phyloP scores from a whole-genome alignment of 2,329 filamentous ascomycete species.

The Fusarium solani-melongenae region DNA sequence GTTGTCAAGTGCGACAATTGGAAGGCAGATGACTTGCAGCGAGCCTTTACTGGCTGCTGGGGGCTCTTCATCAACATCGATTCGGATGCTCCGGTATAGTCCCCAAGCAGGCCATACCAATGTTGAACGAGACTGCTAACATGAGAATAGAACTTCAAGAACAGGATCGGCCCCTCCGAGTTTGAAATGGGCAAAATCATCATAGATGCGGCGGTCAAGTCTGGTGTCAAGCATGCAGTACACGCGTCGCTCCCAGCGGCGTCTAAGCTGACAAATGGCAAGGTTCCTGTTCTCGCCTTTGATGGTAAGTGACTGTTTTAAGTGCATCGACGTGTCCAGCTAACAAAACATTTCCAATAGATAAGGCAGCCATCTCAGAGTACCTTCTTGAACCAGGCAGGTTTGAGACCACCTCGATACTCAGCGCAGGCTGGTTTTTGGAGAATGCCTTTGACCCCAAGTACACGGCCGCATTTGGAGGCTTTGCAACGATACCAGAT shows the following conservation, averaged over 20 bases:
- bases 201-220: not conserved
- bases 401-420: not conserved
- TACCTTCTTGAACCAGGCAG: not conserved
- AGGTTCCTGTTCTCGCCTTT: not conserved
- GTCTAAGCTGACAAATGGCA: not conserved
- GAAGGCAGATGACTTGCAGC: not conserved
- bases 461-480: not conserved
- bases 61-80: not conserved
- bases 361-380: not conserved
- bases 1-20: not conserved
- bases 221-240: not conserved
- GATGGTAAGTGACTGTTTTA: not conserved
- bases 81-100: not conserved
- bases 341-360: not conserved
- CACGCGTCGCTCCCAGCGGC: not conserved
- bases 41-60: not conserved
- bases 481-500: not conserved
- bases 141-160: not conserved
- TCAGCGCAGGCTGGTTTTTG: not conserved
- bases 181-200: not conserved
- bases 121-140: not conserved
- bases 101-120: too few species aligned
- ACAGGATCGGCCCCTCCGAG: not conserved
- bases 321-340: not conserved
- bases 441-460: not conserved